Percentiles rank a stretch among this genome's conserved stretches.
phyloP scores from a whole-genome alignment of 2,329 filamentous ascomycete genomes.

The Hypoxylon sp. region DNA sequence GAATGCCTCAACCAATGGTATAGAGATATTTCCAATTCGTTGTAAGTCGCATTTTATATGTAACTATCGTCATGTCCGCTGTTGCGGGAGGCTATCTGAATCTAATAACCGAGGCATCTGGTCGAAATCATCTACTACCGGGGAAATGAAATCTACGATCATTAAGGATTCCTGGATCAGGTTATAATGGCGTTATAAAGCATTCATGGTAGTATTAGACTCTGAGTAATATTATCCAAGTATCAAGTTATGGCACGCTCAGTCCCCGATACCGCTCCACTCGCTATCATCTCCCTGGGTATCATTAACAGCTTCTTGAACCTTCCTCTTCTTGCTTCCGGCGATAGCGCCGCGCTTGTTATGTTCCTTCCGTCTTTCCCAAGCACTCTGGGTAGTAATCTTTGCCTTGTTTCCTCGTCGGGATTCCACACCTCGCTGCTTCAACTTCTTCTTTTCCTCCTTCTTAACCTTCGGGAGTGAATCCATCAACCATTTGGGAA shows the following conservation, averaged over 20 bases:
- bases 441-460: constrained; percentile 85
- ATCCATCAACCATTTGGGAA: constrained; percentile 90
- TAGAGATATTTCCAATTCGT: not conserved
- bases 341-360: constrained; percentile 75
- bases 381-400: constrained; percentile 88
- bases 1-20: constrained; percentile 15
- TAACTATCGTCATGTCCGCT: not conserved
- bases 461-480: constrained; percentile 87
- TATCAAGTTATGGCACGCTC: constrained; percentile 20
- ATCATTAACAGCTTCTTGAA: constrained; percentile 50
- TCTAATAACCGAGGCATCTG: not conserved
- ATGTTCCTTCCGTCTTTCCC: constrained; percentile 77
- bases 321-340: constrained; percentile 71
- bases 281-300: constrained; percentile 55
- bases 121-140: not conserved
- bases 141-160: not conserved
- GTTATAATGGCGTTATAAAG: not conserved
- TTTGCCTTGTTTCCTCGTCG: constrained; percentile 67
- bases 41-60: not conserved
- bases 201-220: constrained; percentile 5
- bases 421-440: constrained; percentile 82
- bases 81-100: not conserved
- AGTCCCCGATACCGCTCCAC: constrained; percentile 67
- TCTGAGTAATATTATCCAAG: not conserved
- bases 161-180: not conserved